Conservation (phyloP, 2,329 filamentous ascomycete genomes). For the Amylocarpus encephaloides region DNA sequence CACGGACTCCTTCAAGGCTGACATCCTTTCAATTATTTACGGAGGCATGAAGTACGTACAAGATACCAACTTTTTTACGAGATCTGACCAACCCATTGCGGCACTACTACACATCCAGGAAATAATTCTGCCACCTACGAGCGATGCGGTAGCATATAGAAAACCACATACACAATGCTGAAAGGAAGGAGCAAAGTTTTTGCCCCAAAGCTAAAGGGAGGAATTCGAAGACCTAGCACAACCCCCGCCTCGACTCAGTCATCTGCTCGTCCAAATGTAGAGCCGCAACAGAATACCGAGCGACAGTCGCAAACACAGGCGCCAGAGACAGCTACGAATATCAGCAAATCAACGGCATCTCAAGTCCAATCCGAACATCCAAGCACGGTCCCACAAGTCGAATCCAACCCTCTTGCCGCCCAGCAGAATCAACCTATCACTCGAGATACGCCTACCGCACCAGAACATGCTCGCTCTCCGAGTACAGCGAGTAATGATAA, state of each 20-base stretch:
- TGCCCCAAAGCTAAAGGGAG: constrained; percentile 57
- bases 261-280: constrained; percentile 35
- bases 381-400: background rate
- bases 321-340: constrained; percentile 4
- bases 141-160: background rate
- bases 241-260: constrained; percentile 35
- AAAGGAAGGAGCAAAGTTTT: constrained; percentile 57
- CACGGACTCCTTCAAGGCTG: background rate
- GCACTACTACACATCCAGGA: background rate
- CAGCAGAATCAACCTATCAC: too few species aligned
- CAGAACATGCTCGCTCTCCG: too few species aligned
- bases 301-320: constrained; percentile 31
- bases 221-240: constrained; percentile 45
- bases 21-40: background rate
- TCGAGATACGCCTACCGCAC: background rate
- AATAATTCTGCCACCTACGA: background rate
- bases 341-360: background rate
- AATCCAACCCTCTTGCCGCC: background rate
- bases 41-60: too few species aligned
- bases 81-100: too few species aligned
- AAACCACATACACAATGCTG: constrained; percentile 17
- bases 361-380: background rate
- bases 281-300: constrained; percentile 32
- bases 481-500: too few species aligned
- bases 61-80: too few species aligned